phyloP scores from a whole-genome alignment of 2,329 filamentous ascomycete genomes.

The Talaromyces marneffei region DNA sequence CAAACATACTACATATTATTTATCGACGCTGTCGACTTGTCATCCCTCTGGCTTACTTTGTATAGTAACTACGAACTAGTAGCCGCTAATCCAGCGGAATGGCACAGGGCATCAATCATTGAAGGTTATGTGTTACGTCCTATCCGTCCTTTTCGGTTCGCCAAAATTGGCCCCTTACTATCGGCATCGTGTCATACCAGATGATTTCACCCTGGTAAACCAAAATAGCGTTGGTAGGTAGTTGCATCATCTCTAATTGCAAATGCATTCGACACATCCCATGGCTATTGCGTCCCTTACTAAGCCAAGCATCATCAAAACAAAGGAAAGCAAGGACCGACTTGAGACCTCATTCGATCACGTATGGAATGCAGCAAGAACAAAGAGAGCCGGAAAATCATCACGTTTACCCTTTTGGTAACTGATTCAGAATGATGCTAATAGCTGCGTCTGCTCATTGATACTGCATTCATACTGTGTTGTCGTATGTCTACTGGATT shows the following conservation, averaged over 20 bases:
- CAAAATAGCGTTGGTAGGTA: no score
- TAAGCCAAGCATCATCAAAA: background rate
- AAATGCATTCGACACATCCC: background rate
- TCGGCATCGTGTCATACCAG: no score
- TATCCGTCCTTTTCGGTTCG: background rate
- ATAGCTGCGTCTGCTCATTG: background rate
- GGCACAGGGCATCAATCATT: no score
- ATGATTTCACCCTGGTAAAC: no score
- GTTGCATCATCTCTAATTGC: background rate
- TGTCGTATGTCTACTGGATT: background rate
- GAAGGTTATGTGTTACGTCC: background rate
- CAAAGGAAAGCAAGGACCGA: background rate
- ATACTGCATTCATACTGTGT: background rate
- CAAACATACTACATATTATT: background rate
- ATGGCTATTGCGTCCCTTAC: background rate
- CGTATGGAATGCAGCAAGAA: background rate
- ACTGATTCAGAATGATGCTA: background rate
- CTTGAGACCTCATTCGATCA: background rate
- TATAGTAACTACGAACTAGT: no score
- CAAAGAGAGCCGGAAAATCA: background rate
- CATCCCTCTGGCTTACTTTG: no score
- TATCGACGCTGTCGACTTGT: background rate
- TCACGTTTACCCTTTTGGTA: background rate
- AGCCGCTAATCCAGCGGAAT: no score
- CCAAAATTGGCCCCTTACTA: background rate